A percentile compares a stretch with the other conserved stretches of the same genome.
Evolutionary conservation across 495 filamentous ascomycete species (phyloP).

Genomic region (Penicillium pulvis): DNA sequence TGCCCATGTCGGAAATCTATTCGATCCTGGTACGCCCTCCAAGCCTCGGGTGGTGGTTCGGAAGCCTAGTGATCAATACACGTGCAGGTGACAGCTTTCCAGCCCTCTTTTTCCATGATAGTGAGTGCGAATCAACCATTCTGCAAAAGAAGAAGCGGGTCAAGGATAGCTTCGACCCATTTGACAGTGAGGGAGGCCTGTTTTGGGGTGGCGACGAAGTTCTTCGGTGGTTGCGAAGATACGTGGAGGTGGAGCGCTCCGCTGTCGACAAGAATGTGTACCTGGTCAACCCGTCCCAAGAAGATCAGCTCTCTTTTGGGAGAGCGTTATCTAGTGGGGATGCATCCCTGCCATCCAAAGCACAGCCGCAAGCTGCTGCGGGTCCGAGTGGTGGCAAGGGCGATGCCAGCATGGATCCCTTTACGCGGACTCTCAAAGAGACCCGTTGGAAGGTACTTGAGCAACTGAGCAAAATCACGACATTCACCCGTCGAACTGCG

Average conservation of each 20-base stretch:
- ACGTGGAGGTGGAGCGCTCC: conserved; percentile 79
- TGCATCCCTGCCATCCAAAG: conserved; percentile 30
- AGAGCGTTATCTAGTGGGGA: conserved; percentile 42
- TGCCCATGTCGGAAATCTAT: conserved; percentile 88
- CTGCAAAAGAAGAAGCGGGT: conserved; percentile 85
- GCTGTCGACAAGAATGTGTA: conserved; percentile 85
- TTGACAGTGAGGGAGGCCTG: conserved; percentile 77
- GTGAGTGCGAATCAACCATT: conserved; percentile 93
- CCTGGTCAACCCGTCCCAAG: conserved; percentile 80
- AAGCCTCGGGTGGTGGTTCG: conserved; percentile 97
- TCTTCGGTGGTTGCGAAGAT: conserved; percentile 82
- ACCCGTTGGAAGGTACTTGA: conserved; percentile 95
- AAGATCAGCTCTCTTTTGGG: conserved; percentile 85
- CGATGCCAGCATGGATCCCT: conserved; percentile 89
- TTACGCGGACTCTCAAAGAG: conserved; percentile 93
- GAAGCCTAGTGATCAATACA: conserved; percentile 89
- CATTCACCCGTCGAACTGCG: conserved; percentile 87
- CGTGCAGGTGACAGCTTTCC: conserved; percentile 89
- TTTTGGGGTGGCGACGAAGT: conserved; percentile 99
- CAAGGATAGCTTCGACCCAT: conserved; percentile 86
- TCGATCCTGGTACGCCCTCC: conserved; percentile 88
- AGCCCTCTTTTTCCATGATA: conserved; percentile 95
- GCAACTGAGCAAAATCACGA: conserved; percentile 93
- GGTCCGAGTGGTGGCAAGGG: conserved; percentile 39
- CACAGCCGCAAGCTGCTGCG: conserved; percentile 33